Conservation (phyloP, 208 protist genomes). For the Porcisia deanei region DNA sequence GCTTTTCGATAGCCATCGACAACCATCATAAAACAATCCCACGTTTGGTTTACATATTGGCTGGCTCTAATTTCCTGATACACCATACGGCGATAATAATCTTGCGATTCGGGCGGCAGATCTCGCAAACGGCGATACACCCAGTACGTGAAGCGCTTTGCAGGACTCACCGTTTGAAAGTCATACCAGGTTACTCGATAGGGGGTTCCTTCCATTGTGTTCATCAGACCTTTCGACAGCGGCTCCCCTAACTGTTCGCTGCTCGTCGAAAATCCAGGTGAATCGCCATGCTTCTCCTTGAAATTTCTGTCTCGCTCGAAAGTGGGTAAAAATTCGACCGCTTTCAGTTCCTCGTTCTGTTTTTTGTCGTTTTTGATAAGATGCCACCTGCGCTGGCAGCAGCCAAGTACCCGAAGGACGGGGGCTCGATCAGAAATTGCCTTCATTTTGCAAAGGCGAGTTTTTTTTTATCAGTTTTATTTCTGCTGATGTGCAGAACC, state of each 20-base stretch:
- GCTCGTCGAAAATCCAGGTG: neutral
- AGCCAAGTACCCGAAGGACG: neutral
- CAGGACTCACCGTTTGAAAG: slow-evolving; percentile 60
- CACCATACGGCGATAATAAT: slow-evolving; percentile 88
- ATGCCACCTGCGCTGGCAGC: slow-evolving; percentile 3
- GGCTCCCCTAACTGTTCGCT: slow-evolving; percentile 34
- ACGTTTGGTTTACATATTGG: slow-evolving; percentile 85
- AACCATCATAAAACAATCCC: slow-evolving; percentile 92
- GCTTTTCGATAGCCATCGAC: slow-evolving; percentile 86
- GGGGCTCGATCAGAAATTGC: neutral
- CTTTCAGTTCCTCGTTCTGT: slow-evolving; percentile 20
- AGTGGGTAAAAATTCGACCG: slow-evolving; percentile 25
- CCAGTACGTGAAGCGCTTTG: slow-evolving; percentile 87
- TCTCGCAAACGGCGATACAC: slow-evolving; percentile 76
- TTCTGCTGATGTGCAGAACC: neutral
- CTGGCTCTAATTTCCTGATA: slow-evolving; percentile 79
- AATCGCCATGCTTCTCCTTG: neutral
- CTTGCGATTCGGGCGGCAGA: slow-evolving; percentile 78
- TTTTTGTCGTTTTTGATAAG: slow-evolving; percentile 27
- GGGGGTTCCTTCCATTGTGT: slow-evolving; percentile 53
- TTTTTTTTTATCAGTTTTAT: too few relatives aligned
- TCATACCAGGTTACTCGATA: slow-evolving; percentile 85
- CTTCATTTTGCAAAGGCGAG: neutral
- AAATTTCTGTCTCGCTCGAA: slow-evolving; percentile 17
- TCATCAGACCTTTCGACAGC: slow-evolving; percentile 56